These are phyloP conservation scores for Phaeotremella skinneri DNA, from an alignment of 768 basidiomycete species.

Conservation along the genomic window DNA sequence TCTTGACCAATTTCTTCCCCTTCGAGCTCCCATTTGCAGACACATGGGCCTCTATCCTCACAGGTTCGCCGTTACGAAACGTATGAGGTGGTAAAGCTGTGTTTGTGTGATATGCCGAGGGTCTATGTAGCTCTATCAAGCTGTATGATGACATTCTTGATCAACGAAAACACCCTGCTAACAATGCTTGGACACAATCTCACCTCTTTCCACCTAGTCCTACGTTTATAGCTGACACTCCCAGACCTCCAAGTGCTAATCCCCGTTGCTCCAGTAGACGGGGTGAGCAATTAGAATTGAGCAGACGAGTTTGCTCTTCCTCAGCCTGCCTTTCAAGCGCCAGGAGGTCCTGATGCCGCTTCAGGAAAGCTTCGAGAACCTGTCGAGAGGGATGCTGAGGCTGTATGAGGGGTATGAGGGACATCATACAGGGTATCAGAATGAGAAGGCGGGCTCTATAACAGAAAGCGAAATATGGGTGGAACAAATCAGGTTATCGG, in stretches of 20 bases:
- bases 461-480: neutral
- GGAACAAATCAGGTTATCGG: neutral
- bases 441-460: too few species aligned
- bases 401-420: neutral
- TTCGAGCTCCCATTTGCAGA: slow-evolving; percentile 26
- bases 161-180: too few species aligned
- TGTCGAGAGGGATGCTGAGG: slow-evolving; percentile 17
- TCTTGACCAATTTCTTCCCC: slow-evolving; percentile 45
- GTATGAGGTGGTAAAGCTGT: slow-evolving; percentile 79
- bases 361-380: slow-evolving; percentile 38
- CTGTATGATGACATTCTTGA: slow-evolving; percentile 55
- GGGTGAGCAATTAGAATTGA: slow-evolving; percentile 77
- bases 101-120: slow-evolving; percentile 71
- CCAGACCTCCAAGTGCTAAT: slow-evolving; percentile 71
- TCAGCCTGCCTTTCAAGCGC: slow-evolving; percentile 76
- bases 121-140: slow-evolving; percentile 79
- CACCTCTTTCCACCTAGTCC: slow-evolving; percentile 93
- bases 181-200: slow-evolving; percentile 25
- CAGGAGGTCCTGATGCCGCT: slow-evolving; percentile 57
- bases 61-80: slow-evolving; percentile 84
- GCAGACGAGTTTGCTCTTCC: slow-evolving; percentile 70
- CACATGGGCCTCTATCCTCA: slow-evolving; percentile 73
- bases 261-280: slow-evolving; percentile 86
- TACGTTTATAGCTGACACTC: slow-evolving; percentile 68
- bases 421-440: neutral